Evolutionary conservation across 345 rosid species (phyloP).

Genomic region (Limnanthes douglasii): DNA sequence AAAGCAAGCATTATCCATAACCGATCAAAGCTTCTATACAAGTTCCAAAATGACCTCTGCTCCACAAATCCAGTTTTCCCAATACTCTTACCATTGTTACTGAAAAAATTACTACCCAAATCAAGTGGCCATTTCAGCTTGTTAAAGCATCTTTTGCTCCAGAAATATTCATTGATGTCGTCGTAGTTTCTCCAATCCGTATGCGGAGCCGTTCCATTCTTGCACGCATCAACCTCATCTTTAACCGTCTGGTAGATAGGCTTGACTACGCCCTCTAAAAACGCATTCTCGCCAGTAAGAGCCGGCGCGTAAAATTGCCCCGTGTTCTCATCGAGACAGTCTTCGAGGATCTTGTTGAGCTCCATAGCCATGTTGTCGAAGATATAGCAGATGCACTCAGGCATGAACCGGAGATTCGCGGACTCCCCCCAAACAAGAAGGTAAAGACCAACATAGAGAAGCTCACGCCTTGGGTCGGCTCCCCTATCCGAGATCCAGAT

Average conservation of each 20-base stretch:
- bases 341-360: conserved; percentile 72
- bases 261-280: conserved; percentile 37
- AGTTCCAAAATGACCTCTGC: conserved; percentile 75
- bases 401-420: conserved; percentile 78
- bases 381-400: conserved; percentile 76
- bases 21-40: conserved; percentile 70
- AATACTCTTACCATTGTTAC: conserved; percentile 27
- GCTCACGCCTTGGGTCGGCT: conserved; percentile 56
- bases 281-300: conserved; percentile 39
- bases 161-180: conserved; percentile 77
- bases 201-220: conserved; percentile 63
- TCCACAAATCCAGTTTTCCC: conserved; percentile 91
- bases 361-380: conserved; percentile 90
- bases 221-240: conserved; percentile 45
- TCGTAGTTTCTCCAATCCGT: conserved; percentile 92
- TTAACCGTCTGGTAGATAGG: conserved; percentile 50
- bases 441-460: conserved; percentile 57
- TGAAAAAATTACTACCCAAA: conserved; percentile 32
- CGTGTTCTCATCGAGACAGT: conserved; percentile 41
- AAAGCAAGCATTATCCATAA: conserved; percentile 65
- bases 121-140: conserved; percentile 61
- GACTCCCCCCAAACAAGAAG: conserved; percentile 88
- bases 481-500: conserved; percentile 82
- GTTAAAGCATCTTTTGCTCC: conserved; percentile 78
- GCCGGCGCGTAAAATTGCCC: conserved; percentile 44